Base-by-base conservation (phyloP, 129 eudicot species). In the Apium graveolens region DNA sequence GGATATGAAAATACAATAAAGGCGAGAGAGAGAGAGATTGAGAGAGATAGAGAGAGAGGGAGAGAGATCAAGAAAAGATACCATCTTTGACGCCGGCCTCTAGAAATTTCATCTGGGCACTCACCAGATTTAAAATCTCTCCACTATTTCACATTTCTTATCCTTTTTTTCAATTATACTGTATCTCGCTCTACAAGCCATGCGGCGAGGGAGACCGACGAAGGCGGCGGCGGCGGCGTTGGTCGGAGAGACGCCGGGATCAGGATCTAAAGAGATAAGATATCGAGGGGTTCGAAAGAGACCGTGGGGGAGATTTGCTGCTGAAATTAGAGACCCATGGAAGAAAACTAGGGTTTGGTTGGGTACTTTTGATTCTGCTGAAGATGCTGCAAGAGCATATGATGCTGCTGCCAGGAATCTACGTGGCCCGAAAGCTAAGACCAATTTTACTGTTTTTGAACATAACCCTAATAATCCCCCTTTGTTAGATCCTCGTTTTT, bases 301-400 rank as follows among this genome's bases (percentile, higher is more conserved):
- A 65, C 98, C 98, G 27, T 94, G 97, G 97, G 98, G 98, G 0
- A 83, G 85, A 41, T 94, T 74, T 79, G 98, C 96, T 1, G 98
- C 98, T 1, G 98, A 94, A 87, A 94, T 94, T 68, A 83, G 98
- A 78, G 96, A 94, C 85, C 98, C 98, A 0, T 86, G 86, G 83
- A 93, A 93, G 87, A 93, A 93, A 63, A 80, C 96, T 24, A 85
- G 98, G 82, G 98, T 93, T 71, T 93, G 98, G 98, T 80, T 93
- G 7, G 98, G 98, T 32, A 93, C 98, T 34, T 94, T 94, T 31
- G 93, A 91, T 62, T 86, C 96, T 3, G 92, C 98, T 1, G 93
- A 86, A 48, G 97, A 89, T 29, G 98, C 97, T 21, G 98, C 98
- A 0, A 88, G 87, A 31, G 98, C 98, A 20, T 93, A 93, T 81